A percentile compares a stretch with the other conserved stretches of the same genome.
These are phyloP conservation scores for Smittium culicis DNA, from an alignment of 371 early-diverging fungal genomes.

Conservation along the genomic window DNA sequence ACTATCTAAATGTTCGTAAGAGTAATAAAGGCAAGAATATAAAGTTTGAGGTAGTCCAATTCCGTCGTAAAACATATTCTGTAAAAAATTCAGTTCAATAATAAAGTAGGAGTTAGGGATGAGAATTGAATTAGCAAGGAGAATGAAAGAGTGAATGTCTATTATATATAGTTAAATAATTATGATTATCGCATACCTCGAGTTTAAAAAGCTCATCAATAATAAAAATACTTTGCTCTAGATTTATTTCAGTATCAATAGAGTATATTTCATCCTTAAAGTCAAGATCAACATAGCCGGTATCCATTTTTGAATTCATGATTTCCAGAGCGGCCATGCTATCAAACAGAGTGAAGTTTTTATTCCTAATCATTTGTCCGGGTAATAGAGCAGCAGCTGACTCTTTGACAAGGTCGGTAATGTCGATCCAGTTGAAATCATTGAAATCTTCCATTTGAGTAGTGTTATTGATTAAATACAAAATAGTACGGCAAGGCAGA, in stretches of 20 bases:
- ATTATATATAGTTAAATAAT: not conserved
- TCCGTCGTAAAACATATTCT: constrained; percentile 22
- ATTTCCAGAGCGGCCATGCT: constrained; percentile 24
- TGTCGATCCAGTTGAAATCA: constrained; percentile 28
- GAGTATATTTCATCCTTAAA: constrained; percentile 14
- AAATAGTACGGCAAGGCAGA: too few species aligned
- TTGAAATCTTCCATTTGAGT: too few species aligned
- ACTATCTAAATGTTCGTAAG: too few species aligned
- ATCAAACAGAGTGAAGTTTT: constrained; percentile 15
- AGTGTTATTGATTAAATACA: too few species aligned
- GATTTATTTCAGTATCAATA: constrained; percentile 9
- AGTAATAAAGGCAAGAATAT: constrained; percentile 25
- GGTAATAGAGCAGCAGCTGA: constrained; percentile 11
- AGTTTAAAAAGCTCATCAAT: constrained; percentile 16
- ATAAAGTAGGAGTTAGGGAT: too few species aligned
- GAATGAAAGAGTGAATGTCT: constrained; percentile 14
- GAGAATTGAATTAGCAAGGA: too few species aligned
- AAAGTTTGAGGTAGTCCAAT: constrained; percentile 26
- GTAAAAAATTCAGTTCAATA: too few species aligned
- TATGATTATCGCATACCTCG: too few species aligned
- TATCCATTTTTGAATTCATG: constrained; percentile 29
- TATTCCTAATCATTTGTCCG: constrained; percentile 19
- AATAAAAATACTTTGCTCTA: constrained; percentile 19
- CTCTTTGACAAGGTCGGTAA: constrained; percentile 14
- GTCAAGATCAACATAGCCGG: constrained; percentile 26